phyloP scores from a whole-genome alignment of 768 basidiomycete genomes.

The Chalciporus sphaerocephalus region DNA sequence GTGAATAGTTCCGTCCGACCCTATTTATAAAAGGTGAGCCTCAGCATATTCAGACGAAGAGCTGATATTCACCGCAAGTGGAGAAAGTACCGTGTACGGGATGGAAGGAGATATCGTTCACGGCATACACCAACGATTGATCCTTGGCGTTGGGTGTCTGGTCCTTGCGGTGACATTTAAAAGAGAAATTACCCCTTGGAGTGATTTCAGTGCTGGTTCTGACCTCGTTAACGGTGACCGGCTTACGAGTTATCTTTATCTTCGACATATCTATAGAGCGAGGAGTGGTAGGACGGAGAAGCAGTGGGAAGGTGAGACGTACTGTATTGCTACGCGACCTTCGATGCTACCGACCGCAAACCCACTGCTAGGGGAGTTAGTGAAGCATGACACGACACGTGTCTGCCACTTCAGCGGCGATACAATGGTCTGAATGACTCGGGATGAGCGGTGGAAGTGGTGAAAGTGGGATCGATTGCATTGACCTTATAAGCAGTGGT shows the following conservation, averaged over 20 bases:
- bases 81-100: conserved; percentile 81
- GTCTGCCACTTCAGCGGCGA: conserved; percentile 96
- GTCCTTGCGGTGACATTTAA: conserved; percentile 76
- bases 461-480: conserved; percentile 13
- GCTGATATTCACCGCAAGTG: conserved; percentile 54
- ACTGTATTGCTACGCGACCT: conserved; percentile 96
- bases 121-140: conserved; percentile 70
- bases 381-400: conserved; percentile 79
- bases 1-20: conserved; percentile 82
- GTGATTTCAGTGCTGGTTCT: background rate
- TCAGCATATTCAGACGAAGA: conserved; percentile 20
- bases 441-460: background rate
- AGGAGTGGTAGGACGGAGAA: background rate
- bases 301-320: conserved; percentile 30
- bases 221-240: conserved; percentile 10
- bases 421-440: conserved; percentile 53
- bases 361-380: conserved; percentile 58
- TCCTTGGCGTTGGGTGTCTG: conserved; percentile 52
- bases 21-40: conserved; percentile 32
- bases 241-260: conserved; percentile 72
- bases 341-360: conserved; percentile 86
- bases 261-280: conserved; percentile 65
- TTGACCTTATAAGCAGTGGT: conserved; percentile 69
- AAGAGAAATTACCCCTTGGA: conserved; percentile 74
- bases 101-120: conserved; percentile 86